Percentiles rank a stretch among this genome's conserved stretches.
Evolutionary conservation across 2,329 filamentous ascomycete species (phyloP).

Genomic region (Leptographium galeiforme): DNA sequence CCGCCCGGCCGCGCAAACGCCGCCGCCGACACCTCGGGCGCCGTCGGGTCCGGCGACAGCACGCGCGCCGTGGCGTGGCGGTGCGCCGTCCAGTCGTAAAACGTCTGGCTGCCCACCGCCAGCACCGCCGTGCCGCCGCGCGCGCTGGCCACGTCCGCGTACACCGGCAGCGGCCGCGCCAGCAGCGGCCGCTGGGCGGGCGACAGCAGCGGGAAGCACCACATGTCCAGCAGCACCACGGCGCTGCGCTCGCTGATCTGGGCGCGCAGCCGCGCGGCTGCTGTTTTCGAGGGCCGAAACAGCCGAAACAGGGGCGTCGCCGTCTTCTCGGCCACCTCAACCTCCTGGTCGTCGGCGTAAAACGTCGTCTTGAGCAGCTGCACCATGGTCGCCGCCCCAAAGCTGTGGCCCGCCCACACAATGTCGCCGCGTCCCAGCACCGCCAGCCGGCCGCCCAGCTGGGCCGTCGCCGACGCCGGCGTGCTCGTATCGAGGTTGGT

Average conservation of each 20-base stretch:
- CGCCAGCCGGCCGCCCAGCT: conserved; percentile 49
- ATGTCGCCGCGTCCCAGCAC: conserved; percentile 60
- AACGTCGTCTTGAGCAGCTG: conserved; percentile 72
- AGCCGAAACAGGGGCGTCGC: conserved; percentile 42
- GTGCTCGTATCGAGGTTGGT: conserved; percentile 39
- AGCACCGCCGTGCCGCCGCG: conserved; percentile 48
- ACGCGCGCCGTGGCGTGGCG: conserved; percentile 54
- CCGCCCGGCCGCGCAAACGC: conserved; percentile 30
- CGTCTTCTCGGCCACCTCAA: conserved; percentile 32
- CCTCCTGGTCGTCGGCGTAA: conserved; percentile 40
- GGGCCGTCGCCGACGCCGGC: conserved; percentile 34
- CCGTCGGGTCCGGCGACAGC: conserved; percentile 42
- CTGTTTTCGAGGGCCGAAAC: conserved; percentile 23
- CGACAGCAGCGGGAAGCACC: conserved; percentile 60
- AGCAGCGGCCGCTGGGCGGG: conserved; percentile 50
- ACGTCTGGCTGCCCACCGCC: conserved; percentile 61
- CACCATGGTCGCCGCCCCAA: conserved; percentile 60
- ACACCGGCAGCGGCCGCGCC: conserved; percentile 60
- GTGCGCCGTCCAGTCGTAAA: conserved; percentile 66
- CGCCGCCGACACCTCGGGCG: conserved; percentile 25
- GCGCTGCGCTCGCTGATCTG: conserved; percentile 59
- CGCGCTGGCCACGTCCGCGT: conserved; percentile 34
- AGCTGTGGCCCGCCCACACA: conserved; percentile 67
- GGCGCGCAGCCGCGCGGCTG: conserved; percentile 32
- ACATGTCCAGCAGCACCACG: conserved; percentile 63